Evolutionary conservation across 2,329 filamentous ascomycete genomes (phyloP), one percentile per base, ranked within the genome.

Genomic region (Claviceps africana): DNA sequence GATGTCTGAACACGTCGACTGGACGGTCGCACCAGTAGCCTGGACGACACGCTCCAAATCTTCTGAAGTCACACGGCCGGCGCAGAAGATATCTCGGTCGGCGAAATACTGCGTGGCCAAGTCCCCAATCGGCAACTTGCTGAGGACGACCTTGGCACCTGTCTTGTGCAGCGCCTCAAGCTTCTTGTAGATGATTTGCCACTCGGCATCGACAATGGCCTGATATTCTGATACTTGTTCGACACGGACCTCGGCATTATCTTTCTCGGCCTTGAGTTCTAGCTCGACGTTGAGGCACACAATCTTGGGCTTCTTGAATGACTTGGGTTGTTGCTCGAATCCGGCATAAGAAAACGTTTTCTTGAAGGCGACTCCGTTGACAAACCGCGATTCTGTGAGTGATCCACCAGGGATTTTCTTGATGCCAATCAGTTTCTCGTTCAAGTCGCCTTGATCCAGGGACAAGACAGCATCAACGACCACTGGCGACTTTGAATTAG

Each of bases 141-240:
- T 95, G 53, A 98, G 82, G 43, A 98, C 89, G 50, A 98, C 89
- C 79, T 96, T 95, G 58, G 93, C 93, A 51, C 93, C 93, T 6
- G 91, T 96, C 71, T 91, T 83, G 78, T 91, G 81, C 51, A 95
- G 74, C 48, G 91, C 88, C 74, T 98, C 93, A 67, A 98, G 86
- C 78, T 98, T 98, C 77, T 96, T 91, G 81, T 85, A 97, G 70
- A 98, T 98, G 66, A 98, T 98, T 71, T 96, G 89, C 93, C 93
- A 98, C 72, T 98, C 93, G 31, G 93, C 93, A 65, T 98, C 93
- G 66, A 98, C 93, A 61, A 98, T 96, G 57, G 93, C 93, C 73
- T 98, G 93, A 75, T 98, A 98, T 72, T 98, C 93, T 21, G 91
- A 95, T 50, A 98, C 93, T 70, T 97, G 90, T 72, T 97, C 93